Percentiles rank a stretch among this genome's conserved stretches.
Conservation (phyloP, 2,329 filamentous ascomycete species). For the Colletotrichum horii region DNA sequence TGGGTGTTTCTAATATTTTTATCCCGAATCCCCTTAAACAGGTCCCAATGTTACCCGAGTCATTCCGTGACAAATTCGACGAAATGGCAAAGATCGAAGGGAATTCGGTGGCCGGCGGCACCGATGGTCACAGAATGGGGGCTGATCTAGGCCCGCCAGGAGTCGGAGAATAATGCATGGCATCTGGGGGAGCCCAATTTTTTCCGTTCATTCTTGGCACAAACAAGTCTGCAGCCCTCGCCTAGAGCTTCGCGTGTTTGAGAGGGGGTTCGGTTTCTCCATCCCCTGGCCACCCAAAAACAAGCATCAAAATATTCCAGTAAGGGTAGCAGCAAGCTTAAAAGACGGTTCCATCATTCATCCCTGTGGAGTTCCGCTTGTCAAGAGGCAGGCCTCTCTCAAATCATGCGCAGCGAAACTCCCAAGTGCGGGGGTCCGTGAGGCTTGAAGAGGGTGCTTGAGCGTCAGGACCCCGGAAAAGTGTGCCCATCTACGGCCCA, state of each 20-base stretch:
- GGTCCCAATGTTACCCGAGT: neutral
- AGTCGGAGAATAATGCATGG: neutral
- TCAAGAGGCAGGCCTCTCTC: neutral
- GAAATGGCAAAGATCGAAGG: neutral
- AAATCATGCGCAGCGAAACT: conserved; percentile 5
- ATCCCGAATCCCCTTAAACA: neutral
- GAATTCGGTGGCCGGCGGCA: neutral
- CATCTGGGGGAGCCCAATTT: neutral
- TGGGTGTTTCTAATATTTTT: neutral
- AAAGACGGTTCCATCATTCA: neutral
- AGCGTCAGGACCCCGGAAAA: neutral
- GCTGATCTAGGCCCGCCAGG: neutral
- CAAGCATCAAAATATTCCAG: neutral
- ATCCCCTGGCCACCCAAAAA: neutral
- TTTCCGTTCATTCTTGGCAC: conserved; percentile 6
- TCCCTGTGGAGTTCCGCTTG: neutral
- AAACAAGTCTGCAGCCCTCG: neutral
- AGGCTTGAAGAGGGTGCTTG: neutral
- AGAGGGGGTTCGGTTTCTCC: neutral
- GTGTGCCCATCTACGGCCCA: neutral
- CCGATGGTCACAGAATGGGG: neutral
- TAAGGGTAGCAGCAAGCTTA: neutral
- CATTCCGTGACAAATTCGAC: conserved; percentile 10
- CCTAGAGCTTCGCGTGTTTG: conserved; percentile 4
- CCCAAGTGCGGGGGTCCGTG: neutral